A percentile compares a stretch with the other conserved stretches of the same genome.
Evolutionary conservation across 192 early-diverging fungal genomes (phyloP).

Genomic region (Coemansia pectinata): DNA sequence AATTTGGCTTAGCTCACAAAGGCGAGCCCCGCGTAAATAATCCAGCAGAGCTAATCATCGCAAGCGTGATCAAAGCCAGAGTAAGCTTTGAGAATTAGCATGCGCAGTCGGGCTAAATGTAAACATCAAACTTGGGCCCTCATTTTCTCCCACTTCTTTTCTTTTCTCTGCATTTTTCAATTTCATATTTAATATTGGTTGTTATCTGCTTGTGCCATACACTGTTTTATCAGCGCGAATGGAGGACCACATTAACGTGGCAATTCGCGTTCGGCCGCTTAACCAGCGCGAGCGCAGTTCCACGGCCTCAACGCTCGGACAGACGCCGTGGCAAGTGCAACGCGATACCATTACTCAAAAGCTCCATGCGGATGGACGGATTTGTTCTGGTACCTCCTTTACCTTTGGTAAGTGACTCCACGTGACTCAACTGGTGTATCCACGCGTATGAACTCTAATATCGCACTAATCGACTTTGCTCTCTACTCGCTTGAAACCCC

Average conservation of each 20-base stretch:
- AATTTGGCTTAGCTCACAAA: neutral
- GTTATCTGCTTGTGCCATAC: neutral
- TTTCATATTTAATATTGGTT: conserved; percentile 1
- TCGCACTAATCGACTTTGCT: neutral
- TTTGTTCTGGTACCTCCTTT: conserved; percentile 41
- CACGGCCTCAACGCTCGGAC: conserved; percentile 29
- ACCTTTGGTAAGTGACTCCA: conserved; percentile 47
- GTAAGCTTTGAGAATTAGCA: neutral
- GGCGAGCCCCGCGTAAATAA: neutral
- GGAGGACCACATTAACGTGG: conserved; percentile 68
- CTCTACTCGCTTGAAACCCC: neutral
- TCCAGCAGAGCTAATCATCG: neutral
- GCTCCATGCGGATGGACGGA: conserved; percentile 25
- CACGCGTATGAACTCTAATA: neutral
- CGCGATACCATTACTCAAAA: conserved; percentile 52
- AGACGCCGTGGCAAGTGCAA: conserved; percentile 48
- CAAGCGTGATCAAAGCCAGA: neutral
- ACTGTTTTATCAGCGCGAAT: conserved; percentile 11
- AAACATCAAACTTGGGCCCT: neutral
- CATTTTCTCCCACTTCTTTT: neutral
- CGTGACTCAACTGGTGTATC: neutral
- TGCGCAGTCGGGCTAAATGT: neutral
- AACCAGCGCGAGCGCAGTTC: conserved; percentile 60
- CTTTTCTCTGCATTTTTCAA: neutral
- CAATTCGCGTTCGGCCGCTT: conserved; percentile 71